These are phyloP conservation scores for Colletotrichum brevisporum DNA, from an alignment of 2,329 filamentous ascomycete genomes.

Conservation along the genomic window DNA sequence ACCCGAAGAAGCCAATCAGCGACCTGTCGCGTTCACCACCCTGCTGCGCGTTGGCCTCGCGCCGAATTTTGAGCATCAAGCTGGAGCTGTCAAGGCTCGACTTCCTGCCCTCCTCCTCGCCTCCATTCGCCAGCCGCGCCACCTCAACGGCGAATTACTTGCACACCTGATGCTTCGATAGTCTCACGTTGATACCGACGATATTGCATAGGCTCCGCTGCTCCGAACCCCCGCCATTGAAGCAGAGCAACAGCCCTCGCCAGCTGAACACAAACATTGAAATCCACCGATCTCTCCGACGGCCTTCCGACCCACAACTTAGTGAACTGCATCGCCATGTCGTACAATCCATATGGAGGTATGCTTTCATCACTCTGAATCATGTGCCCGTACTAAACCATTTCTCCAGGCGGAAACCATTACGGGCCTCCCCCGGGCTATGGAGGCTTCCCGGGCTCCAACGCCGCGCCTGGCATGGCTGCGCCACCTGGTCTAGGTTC, in stretches of 20 bases:
- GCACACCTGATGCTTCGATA: neutral
- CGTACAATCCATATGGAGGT: slow-evolving; percentile 75
- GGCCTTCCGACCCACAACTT: neutral
- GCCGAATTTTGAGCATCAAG: slow-evolving; percentile 39
- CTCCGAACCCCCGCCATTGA: neutral
- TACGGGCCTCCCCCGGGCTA: slow-evolving; percentile 85
- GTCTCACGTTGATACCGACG: neutral
- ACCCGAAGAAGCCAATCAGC: slow-evolving; percentile 23
- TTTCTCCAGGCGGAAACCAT: slow-evolving; percentile 56
- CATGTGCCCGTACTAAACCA: slow-evolving; percentile 37
- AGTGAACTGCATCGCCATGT: slow-evolving; percentile 54
- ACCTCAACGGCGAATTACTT: neutral
- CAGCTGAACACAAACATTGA: neutral
- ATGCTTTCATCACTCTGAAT: slow-evolving; percentile 42
- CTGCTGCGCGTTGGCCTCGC: slow-evolving; percentile 37
- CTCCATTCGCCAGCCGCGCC: neutral
- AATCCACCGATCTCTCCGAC: neutral
- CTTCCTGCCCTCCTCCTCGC: neutral
- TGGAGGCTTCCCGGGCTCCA: slow-evolving; percentile 75
- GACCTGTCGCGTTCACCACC: slow-evolving; percentile 37
- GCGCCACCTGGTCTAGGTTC: slow-evolving; percentile 87
- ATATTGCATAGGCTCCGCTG: neutral
- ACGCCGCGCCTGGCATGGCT: slow-evolving; percentile 76
- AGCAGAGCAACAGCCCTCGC: neutral
- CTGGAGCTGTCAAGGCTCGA: slow-evolving; percentile 21